Conservation (phyloP, 2,329 filamentous ascomycete genomes). For the Pseudonectria buxi region DNA sequence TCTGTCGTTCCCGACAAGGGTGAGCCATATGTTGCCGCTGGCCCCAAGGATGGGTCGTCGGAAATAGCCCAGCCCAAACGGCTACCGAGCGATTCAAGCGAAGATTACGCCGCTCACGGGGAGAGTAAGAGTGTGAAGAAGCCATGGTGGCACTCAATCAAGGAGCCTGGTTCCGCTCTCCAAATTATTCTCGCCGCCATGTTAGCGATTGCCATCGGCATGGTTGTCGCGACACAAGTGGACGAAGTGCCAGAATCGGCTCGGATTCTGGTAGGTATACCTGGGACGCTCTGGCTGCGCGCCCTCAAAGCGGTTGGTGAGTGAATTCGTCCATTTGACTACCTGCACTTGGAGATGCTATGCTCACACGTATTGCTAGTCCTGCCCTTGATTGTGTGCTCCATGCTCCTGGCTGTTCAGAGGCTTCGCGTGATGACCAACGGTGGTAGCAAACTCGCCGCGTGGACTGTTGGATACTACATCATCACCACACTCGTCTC, state of each 20-base stretch:
- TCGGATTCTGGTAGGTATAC: constrained; percentile 38
- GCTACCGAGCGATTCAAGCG: constrained; percentile 13
- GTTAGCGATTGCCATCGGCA: constrained; percentile 42
- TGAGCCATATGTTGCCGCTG: too few species aligned
- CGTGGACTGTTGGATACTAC: constrained; percentile 44
- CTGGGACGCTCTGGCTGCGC: constrained; percentile 43
- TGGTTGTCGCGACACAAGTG: constrained; percentile 37
- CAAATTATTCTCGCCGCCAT: constrained; percentile 44
- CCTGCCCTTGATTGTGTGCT: constrained; percentile 43
- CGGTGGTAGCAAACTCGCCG: constrained; percentile 37
- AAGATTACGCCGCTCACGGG: constrained; percentile 4
- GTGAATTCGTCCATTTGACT: too few species aligned
- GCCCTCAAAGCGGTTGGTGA: constrained; percentile 41
- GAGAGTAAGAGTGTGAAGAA: constrained; percentile 19
- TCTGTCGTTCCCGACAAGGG: too few species aligned
- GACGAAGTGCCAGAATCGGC: constrained; percentile 36
- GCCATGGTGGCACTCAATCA: constrained; percentile 31
- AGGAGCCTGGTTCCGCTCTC: constrained; percentile 37
- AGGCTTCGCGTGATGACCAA: constrained; percentile 39
- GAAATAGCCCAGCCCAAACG: constrained; percentile 5
- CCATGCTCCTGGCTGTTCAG: constrained; percentile 45
- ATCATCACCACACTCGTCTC: constrained; percentile 42
- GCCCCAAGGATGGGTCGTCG: too few species aligned
- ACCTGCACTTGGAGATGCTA: not conserved
- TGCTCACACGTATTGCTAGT: constrained; percentile 26